These are phyloP conservation scores for Coemansia sp. DNA, from an alignment of 192 early-diverging fungal species.

Conservation along the genomic window DNA sequence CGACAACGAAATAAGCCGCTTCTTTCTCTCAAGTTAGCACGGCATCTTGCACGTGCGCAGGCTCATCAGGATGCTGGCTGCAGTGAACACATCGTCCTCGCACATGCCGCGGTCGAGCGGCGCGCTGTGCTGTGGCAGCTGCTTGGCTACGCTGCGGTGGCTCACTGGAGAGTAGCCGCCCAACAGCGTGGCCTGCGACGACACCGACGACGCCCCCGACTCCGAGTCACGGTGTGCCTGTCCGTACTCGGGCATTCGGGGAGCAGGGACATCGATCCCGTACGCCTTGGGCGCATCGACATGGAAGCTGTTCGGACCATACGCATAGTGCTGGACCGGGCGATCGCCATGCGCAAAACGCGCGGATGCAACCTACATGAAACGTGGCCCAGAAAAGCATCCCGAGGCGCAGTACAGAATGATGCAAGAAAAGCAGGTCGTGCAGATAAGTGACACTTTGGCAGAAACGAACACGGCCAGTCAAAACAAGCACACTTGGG, in stretches of 20 bases:
- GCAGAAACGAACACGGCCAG: background rate
- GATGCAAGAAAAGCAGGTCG: background rate
- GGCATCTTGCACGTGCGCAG: conserved; percentile 50
- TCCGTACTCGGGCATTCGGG: conserved; percentile 7
- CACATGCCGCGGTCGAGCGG: conserved; percentile 4
- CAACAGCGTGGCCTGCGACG: conserved; percentile 39
- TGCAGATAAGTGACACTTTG: background rate
- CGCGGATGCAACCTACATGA: conserved; percentile 2
- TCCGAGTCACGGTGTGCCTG: conserved; percentile 34
- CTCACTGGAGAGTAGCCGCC: conserved; percentile 25
- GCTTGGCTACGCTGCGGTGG: conserved; percentile 1
- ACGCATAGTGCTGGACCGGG: conserved; percentile 1
- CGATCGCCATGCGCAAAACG: conserved; percentile 10
- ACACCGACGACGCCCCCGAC: conserved; percentile 40
- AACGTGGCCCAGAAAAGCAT: conserved; percentile 1
- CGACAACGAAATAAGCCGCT: background rate
- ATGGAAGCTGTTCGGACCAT: conserved; percentile 1
- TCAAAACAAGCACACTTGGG: background rate
- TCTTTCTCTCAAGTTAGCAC: conserved; percentile 23
- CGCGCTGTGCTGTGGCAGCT: conserved; percentile 3
- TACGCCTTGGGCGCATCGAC: conserved; percentile 13
- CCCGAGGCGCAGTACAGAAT: background rate
- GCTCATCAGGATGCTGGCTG: conserved; percentile 54
- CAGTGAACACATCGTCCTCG: conserved; percentile 48
- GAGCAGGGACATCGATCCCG: conserved; percentile 32